Base-by-base conservation (phyloP, 352 stramenopile genomes). In the Phytophthora multivora region DNA sequence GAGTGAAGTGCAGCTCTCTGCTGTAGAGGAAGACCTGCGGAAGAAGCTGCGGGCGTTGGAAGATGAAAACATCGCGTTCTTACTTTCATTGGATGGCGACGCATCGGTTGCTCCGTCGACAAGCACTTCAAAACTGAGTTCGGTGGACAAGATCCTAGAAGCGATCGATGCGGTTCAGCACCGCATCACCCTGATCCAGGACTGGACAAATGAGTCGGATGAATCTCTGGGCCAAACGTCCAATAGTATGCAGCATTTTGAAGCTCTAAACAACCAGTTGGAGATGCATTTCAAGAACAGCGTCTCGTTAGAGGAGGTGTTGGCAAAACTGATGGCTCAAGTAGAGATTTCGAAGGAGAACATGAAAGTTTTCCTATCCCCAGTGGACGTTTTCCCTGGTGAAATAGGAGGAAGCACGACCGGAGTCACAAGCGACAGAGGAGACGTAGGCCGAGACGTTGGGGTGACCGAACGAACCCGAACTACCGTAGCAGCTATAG, bases 221-320 rank as follows among this genome's bases (percentile, higher is more conserved):
- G 76, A 88, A 26, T 75, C 73, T 15, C 69, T 93, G 2, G 78
- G 76, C 1, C 65, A 85, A 18, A 89, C 79, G 1, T 88, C 84
- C 2, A 70, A 73, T 25, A 87, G 80, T 55, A 90, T 93, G 80
- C 52, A 80, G 25, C 84, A 93, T 51, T 93, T 93, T 25, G 84
- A 93, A 54, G 69, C 81, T 16, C 71, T 88, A 41, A 93, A 93
- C 51, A 93, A 90, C 52, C 80, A 93, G 25, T 63, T 93, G 33
- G 84, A 93, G 52, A 70, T 93, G 48, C 73, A 91, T 49, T 93
- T 90, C 63, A 89, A 89, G 56, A 92, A 92, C 72, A 88, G 69
- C 35, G 81, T 90, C 9, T 69, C 81, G 15, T 66, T 92, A 1
- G 69, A 91, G 30, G 68, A 90, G 21, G 68, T 69, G 23, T 66